Evolutionary conservation across 1,284 basidiomycete species (phyloP), one percentile per base, ranked within the genome.

Genomic region (Violaceomyces palustris): DNA sequence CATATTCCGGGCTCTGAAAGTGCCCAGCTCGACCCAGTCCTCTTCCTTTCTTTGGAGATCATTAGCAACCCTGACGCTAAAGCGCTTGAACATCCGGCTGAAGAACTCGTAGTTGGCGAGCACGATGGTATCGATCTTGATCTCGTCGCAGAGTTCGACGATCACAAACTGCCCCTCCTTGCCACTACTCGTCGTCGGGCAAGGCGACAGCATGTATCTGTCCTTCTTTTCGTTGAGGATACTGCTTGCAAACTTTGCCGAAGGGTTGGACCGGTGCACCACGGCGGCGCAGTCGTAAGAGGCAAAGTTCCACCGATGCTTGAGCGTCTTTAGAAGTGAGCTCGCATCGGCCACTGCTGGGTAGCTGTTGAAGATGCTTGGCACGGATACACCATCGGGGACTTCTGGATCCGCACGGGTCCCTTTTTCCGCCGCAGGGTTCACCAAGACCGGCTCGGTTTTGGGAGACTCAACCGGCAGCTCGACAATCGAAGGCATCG

Each of bases 101-200:
- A 97, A 99, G 77, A 97, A 97, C 76, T 98, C 93, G 74, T 88
- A 94, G 68, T 97, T 94, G 41, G 91, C 92, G 6, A 99, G 77
- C 70, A 97, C 91, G 38, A 98, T 82, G 0, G 91, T 93, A 74
- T 98, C 92, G 65, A 97, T 89, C 35, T 87, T 79, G 61, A 98
- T 91, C 73, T 97, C 93, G 62, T 97, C 92, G 76, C 94, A 99
- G 6, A 97, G 82, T 75, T 98, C 94, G 32, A 97, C 85, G 22
- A 96, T 83, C 17, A 97, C 86, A 74, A 84, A 96, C 67, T 94
- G 88, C 15, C 58, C 50, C 15, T 46, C 41, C n/a, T 37, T 34
- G 26, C 38, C 49, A 15, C 47, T 25, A n/a, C 44, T 33, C 7
- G 21, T 17, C 5, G 35, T 38, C 21, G 81, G 80, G 68, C 94